Evolutionary conservation across 345 rosid species (phyloP).

Genomic region (Acer yangbiense): DNA sequence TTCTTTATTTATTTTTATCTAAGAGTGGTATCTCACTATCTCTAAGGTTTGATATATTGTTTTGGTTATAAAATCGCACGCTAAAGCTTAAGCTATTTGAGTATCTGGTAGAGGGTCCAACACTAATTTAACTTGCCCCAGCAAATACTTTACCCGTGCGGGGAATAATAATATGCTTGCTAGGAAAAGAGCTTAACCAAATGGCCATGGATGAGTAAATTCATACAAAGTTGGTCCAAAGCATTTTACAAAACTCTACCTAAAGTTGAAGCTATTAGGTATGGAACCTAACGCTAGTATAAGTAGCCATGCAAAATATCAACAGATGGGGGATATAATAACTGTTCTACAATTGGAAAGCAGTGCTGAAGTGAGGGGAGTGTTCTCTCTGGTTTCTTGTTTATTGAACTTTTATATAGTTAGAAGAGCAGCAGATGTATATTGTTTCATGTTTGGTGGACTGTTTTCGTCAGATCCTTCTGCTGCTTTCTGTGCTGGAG

Average conservation of each 20-base stretch:
- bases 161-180: not conserved
- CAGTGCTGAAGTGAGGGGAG: not conserved
- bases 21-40: not conserved
- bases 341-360: not conserved
- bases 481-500: not conserved
- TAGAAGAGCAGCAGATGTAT: not conserved
- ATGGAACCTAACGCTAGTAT: not conserved
- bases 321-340: not conserved
- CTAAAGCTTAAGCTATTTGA: not conserved
- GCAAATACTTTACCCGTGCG: not conserved
- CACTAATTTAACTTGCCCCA: not conserved
- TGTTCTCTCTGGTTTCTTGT: not conserved
- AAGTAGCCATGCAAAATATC: not conserved
- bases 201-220: not conserved
- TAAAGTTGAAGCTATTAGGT: slow-evolving; percentile 5
- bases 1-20: not conserved
- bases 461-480: not conserved
- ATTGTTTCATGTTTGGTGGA: not conserved
- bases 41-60: not conserved
- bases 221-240: not conserved
- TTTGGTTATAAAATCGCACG: not conserved
- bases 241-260: not conserved
- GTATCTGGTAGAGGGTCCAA: not conserved
- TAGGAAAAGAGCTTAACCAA: slow-evolving; percentile 7
- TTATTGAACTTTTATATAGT: not conserved